Conservation (phyloP, 176 grass and related monocot genomes). For the Carex scoparia region DNA sequence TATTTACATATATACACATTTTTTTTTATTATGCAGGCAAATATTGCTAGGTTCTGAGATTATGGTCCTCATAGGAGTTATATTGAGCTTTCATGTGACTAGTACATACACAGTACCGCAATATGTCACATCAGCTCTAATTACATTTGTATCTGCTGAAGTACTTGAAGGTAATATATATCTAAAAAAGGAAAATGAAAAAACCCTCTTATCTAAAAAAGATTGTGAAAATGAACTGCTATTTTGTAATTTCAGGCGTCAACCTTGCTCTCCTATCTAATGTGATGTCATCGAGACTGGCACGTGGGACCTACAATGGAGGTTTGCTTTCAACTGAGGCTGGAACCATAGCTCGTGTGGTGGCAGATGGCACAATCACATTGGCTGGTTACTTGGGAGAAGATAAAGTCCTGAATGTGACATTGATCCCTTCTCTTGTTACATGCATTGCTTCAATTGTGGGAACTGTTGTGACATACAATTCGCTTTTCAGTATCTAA, state of each 20-base stretch:
- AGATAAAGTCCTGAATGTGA: slow-evolving; percentile 73
- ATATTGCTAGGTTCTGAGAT: slow-evolving; percentile 83
- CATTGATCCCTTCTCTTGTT: slow-evolving; percentile 70
- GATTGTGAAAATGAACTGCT: background rate
- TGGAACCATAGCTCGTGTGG: slow-evolving; percentile 73
- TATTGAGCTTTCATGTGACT: slow-evolving; percentile 79
- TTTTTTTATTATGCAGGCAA: slow-evolving; percentile 54
- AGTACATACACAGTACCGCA: slow-evolving; percentile 53
- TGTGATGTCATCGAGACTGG: slow-evolving; percentile 88
- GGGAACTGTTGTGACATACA: slow-evolving; percentile 64
- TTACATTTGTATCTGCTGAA: slow-evolving; percentile 90
- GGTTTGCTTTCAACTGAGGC: slow-evolving; percentile 91
- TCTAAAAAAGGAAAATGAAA: background rate
- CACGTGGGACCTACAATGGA: slow-evolving; percentile 77
- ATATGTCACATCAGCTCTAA: slow-evolving; percentile 63
- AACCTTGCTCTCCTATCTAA: slow-evolving; percentile 88
- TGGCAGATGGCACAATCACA: slow-evolving; percentile 76
- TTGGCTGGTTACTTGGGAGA: slow-evolving; percentile 62
- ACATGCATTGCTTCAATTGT: slow-evolving; percentile 55
- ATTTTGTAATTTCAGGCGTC: slow-evolving; percentile 44
- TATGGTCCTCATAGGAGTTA: slow-evolving; percentile 55
- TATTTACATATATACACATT: slow-evolving; percentile 5
- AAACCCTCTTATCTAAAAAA: background rate
- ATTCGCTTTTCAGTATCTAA: slow-evolving; percentile 57
- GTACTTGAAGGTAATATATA: slow-evolving; percentile 85